Conservation (phyloP, 23 red algal genomes). For the Cyanidioschyzon merolae region DNA sequence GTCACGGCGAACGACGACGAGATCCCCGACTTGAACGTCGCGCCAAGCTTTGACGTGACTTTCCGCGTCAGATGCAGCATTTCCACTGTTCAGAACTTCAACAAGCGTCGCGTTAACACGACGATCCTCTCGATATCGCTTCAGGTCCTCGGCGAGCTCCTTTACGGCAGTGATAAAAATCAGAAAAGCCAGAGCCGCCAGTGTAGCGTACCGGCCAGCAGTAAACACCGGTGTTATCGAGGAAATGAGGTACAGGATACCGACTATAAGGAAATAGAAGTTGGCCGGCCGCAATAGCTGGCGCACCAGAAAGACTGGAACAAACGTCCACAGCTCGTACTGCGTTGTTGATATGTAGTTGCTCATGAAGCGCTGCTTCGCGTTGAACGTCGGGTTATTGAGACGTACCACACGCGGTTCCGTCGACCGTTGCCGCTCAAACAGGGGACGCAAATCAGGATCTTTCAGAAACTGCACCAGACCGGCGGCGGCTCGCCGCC, state of each 20-base stretch:
- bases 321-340: conserved; percentile 40
- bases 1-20: conserved; percentile 42
- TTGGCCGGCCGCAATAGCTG: conserved; percentile 65
- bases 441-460: neutral
- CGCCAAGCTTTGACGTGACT: neutral
- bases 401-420: conserved; percentile 19
- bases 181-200: conserved; percentile 47
- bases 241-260: conserved; percentile 48
- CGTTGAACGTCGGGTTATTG: conserved; percentile 28
- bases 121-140: conserved; percentile 58
- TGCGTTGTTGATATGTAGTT: conserved; percentile 90
- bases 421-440: neutral
- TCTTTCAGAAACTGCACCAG: conserved; percentile 3
- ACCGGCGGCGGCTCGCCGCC: neutral
- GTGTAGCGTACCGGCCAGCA: conserved; percentile 47
- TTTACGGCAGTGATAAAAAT: conserved; percentile 60
- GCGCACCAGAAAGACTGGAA: conserved; percentile 48
- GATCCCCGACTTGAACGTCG: conserved; percentile 70
- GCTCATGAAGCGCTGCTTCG: conserved; percentile 18
- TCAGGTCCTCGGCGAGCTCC: conserved; percentile 62
- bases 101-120: conserved; percentile 54
- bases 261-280: conserved; percentile 71
- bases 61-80: conserved; percentile 13
- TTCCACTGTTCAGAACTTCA: conserved; percentile 16
- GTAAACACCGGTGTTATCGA: conserved; percentile 44